Evolutionary conservation across 2,329 filamentous ascomycete genomes (phyloP), one percentile per base, ranked within the genome.

Genomic region (Coniochaeta sp.): DNA sequence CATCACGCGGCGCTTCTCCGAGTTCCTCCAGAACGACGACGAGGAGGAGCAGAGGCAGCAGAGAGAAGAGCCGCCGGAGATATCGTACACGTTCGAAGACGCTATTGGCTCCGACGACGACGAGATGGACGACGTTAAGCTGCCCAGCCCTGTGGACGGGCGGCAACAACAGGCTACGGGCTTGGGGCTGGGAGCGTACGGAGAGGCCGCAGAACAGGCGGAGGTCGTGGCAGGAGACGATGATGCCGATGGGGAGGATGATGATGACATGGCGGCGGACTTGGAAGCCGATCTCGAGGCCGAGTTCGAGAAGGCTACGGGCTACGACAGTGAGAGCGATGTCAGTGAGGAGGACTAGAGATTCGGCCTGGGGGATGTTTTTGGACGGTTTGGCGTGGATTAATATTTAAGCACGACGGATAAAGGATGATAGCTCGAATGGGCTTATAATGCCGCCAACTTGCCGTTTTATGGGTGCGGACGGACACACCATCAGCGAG

Each of bases 301-400:
- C 7, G 76, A 75, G 33, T 68, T 79, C 31, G 68, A 58, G 50
- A 58, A 57, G 28, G 68, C 66, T 54, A 67, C 67, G 53, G 66
- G 70, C 54, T 70, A 35, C 30, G 79, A 82, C 16, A 68, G 73
- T 50, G 82, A 85, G 64, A 85, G 82, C 57, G 81, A 83, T 58
- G 81, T 85, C 51, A 85, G 82, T 57, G 82, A 85, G 62, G 82
- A 85, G 63, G 82, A 85, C 62, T 85, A 30, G 35, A 22, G 5
- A n/a, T 24, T n/a, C n/a, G n/a, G n/a, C n/a, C n/a, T n/a, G n/a
- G n/a, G n/a, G n/a, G n/a, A n/a, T n/a, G n/a, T n/a, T n/a, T n/a
- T n/a, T n/a, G n/a, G n/a, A n/a, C n/a, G n/a, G n/a, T n/a, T n/a
- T n/a, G n/a, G n/a, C n/a, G n/a, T n/a, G n/a, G n/a, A n/a, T n/a